Base-by-base conservation (phyloP, 225 moss, liverwort and hornwort genomes). In the Pseudoscleropodium purum region DNA sequence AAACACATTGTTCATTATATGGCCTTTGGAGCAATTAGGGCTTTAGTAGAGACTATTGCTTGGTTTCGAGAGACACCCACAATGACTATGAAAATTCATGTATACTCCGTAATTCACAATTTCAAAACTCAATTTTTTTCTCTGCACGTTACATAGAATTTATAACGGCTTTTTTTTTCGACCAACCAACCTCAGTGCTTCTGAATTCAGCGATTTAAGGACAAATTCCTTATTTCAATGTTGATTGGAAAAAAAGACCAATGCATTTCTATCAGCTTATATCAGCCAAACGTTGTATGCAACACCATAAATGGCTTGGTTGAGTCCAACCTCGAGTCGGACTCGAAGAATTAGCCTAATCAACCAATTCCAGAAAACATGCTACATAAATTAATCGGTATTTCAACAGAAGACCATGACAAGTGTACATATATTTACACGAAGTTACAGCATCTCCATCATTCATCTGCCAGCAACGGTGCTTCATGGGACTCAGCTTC, bases 401-500 rank as follows among this genome's bases (percentile, higher is more conserved):
- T 81, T 57, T 73, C 64, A 83, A 59, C 66, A 87, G 56, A 60
- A 74, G 66, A 66, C 41, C 57, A 26, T 59, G 30, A 52, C 81
- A 69, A 10, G 68, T 89, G 41, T 68, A 69, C 49, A 85, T 29
- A 59, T 81, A 69, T 69, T 62, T 72, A 87, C 84, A 85, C 43
- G 51, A 78, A 63, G 57, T 69, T 83, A 77, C 86, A 92, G 17
- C n/a, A 79, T 41, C 64, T 79, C 52, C 59, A 88, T 93, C 80
- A 94, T 75, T 93, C 91, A 10, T 82, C n/a, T 41, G 89, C 76
- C 78, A 93, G 75, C 87, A 94, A 92, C 24, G 90, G 92, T 61
- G 91, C 81, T 90, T 73, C 90, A 36, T 74, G 86, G 45, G 90
- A 57, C 81, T 89, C 89, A 11, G 74, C 79, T 85, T 87, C 89